Evolutionary conservation across 169 alveolate species (phyloP).

Genomic region (Plasmodium relictum): DNA sequence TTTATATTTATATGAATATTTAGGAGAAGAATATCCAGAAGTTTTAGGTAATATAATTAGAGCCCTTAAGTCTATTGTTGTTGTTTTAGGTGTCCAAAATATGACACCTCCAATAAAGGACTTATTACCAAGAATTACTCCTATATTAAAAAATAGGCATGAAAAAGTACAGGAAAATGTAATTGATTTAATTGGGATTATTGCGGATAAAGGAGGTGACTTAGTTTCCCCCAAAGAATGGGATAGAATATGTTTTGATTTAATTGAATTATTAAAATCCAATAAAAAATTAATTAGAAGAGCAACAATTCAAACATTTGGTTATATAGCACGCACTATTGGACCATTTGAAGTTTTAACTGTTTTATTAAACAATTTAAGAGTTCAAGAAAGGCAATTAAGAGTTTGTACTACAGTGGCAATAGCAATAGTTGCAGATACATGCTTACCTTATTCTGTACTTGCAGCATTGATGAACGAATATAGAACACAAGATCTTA

Average conservation of each 20-base stretch:
- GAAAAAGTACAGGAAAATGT: slow-evolving; percentile 99
- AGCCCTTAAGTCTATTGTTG: slow-evolving; percentile 98
- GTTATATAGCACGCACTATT: slow-evolving; percentile 99
- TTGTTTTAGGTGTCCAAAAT: slow-evolving; percentile 97
- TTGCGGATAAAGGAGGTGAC: slow-evolving; percentile 99
- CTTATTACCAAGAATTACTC: slow-evolving; percentile 98
- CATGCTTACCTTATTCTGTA: slow-evolving; percentile 99
- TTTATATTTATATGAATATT: slow-evolving; percentile 96
- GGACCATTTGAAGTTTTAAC: slow-evolving; percentile 99
- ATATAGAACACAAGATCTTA: slow-evolving; percentile 98
- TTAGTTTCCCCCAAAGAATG: slow-evolving; percentile 99
- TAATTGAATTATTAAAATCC: slow-evolving; percentile 97
- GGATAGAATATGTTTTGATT: slow-evolving; percentile 99
- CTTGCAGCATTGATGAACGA: slow-evolving; percentile 99
- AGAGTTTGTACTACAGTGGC: slow-evolving; percentile 98
- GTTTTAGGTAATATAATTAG: slow-evolving; percentile 98
- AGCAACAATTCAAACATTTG: slow-evolving; percentile 99
- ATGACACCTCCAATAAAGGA: slow-evolving; percentile 99
- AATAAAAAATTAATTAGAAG: slow-evolving; percentile 97
- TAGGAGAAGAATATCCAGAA: slow-evolving; percentile 99
- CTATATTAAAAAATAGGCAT: slow-evolving; percentile 98
- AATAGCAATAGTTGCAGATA: slow-evolving; percentile 99
- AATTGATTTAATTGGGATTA: slow-evolving; percentile 97
- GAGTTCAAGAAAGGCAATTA: slow-evolving; percentile 99
- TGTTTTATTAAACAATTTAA: slow-evolving; percentile 94